phyloP scores from a whole-genome alignment of 345 rosid genomes.

The Psidium friedrichsthalianum region DNA sequence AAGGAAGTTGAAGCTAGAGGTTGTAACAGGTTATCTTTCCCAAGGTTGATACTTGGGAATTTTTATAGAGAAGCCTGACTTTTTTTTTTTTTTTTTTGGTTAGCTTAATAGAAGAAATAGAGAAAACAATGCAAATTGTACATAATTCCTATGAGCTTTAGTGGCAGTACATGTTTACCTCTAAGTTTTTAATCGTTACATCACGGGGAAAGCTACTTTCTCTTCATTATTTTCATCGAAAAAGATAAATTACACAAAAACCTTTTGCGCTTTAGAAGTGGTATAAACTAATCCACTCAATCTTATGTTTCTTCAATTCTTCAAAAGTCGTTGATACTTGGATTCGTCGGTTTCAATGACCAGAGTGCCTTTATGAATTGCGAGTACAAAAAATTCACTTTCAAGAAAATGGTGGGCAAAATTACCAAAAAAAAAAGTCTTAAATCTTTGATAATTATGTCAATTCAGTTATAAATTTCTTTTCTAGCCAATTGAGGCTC shows the following conservation, averaged over 20 bases:
- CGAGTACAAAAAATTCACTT: neutral
- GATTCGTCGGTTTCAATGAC: neutral
- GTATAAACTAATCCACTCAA: neutral
- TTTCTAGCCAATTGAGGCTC: neutral
- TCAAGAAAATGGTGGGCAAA: neutral
- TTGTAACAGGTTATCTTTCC: neutral
- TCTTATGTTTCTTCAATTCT: neutral
- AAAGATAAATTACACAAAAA: neutral
- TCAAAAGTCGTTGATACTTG: neutral
- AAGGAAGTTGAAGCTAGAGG: neutral
- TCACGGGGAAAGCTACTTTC: neutral
- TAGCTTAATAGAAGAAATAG: too few relatives aligned
- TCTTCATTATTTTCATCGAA: neutral
- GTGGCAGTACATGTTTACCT: too few relatives aligned
- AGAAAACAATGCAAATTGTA: too few relatives aligned
- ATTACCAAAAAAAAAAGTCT: neutral
- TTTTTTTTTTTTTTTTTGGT: too few relatives aligned
- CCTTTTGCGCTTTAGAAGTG: neutral
- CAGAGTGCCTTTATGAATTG: neutral
- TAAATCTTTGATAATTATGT: rapidly evolving
- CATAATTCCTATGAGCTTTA: too few relatives aligned
- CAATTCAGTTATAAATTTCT: neutral
- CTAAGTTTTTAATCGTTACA: too few relatives aligned
- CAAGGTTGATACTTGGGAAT: neutral
- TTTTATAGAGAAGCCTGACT: too few relatives aligned